phyloP scores from a whole-genome alignment of 116 monocot species.

The Trichopus zeylanicus region DNA sequence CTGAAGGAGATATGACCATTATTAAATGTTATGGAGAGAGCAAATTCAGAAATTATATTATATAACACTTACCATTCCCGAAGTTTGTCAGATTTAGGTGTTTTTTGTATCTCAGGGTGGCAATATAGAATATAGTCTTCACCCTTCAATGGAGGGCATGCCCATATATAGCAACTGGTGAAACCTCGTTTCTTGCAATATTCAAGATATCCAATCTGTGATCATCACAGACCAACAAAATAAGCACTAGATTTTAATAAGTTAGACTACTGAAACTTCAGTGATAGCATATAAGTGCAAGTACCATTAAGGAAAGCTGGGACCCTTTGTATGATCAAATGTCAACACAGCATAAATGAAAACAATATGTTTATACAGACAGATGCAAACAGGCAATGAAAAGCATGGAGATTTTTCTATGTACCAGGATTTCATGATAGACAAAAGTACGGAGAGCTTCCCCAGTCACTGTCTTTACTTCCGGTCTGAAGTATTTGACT shows the following conservation, averaged over 20 bases:
- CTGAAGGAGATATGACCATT: constrained; percentile 21
- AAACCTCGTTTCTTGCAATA: constrained; percentile 96
- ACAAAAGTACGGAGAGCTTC: constrained; percentile 96
- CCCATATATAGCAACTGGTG: constrained; percentile 99
- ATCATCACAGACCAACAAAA: neutral
- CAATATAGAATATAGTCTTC: constrained; percentile 99
- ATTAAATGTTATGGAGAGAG: neutral
- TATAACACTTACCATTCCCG: constrained; percentile 61
- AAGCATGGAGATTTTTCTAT: neutral
- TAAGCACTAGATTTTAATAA: neutral
- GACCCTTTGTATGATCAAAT: no score
- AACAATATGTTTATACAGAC: neutral
- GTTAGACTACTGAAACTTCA: neutral
- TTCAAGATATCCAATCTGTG: constrained; percentile 94
- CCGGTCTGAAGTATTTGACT: constrained; percentile 94
- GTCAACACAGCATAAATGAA: neutral
- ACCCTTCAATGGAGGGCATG: constrained; percentile 95
- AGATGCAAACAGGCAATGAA: no score
- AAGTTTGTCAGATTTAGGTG: constrained; percentile 96
- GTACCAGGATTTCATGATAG: constrained; percentile 97
- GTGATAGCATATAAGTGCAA: neutral
- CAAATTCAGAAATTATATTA: neutral
- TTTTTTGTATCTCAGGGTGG: constrained; percentile 98
- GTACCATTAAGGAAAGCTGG: neutral
- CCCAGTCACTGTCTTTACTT: constrained; percentile 68